Evolutionary conservation across 2,329 filamentous ascomycete genomes (phyloP).

Genomic region (Fusarium lyarnte): DNA sequence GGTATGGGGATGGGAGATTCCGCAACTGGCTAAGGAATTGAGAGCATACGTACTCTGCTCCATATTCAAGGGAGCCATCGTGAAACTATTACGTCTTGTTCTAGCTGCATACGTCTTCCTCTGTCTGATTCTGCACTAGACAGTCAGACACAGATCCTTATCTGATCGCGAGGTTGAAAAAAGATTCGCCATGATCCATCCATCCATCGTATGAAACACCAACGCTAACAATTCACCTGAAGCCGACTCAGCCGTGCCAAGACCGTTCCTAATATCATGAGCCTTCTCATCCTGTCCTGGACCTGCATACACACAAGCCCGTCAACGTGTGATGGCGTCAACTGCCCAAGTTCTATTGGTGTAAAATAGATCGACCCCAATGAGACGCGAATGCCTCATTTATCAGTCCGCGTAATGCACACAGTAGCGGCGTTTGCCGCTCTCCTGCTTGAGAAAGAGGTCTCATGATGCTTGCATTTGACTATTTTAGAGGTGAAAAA

Average conservation of each 20-base stretch:
- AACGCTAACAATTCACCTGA: background rate
- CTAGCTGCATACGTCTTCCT: slow-evolving; percentile 13
- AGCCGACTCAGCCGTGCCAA: slow-evolving; percentile 31
- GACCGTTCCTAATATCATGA: slow-evolving; percentile 6
- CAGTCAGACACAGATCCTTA: background rate
- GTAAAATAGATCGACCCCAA: slow-evolving; percentile 8
- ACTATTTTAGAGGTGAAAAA: background rate
- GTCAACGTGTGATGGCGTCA: slow-evolving; percentile 8
- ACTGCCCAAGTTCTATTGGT: slow-evolving; percentile 13
- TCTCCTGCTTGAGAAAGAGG: background rate
- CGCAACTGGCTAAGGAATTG: background rate
- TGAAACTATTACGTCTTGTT: slow-evolving; percentile 30
- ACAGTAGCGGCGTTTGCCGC: slow-evolving; percentile 4
- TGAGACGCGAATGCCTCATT: slow-evolving; percentile 24
- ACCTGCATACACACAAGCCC: background rate
- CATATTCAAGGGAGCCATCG: slow-evolving; percentile 13
- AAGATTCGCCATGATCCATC: background rate
- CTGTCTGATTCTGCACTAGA: background rate
- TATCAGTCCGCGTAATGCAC: slow-evolving; percentile 26
- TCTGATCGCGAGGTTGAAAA: slow-evolving; percentile 5
- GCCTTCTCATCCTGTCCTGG: background rate
- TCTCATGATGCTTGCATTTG: background rate
- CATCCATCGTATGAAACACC: slow-evolving; percentile 20
- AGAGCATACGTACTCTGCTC: slow-evolving; percentile 23
- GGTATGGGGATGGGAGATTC: slow-evolving; percentile 3